A percentile compares a stretch with the other conserved stretches of the same genome.
Conservation (phyloP, 768 basidiomycete species). For the Symmetrospora coprosmae region DNA sequence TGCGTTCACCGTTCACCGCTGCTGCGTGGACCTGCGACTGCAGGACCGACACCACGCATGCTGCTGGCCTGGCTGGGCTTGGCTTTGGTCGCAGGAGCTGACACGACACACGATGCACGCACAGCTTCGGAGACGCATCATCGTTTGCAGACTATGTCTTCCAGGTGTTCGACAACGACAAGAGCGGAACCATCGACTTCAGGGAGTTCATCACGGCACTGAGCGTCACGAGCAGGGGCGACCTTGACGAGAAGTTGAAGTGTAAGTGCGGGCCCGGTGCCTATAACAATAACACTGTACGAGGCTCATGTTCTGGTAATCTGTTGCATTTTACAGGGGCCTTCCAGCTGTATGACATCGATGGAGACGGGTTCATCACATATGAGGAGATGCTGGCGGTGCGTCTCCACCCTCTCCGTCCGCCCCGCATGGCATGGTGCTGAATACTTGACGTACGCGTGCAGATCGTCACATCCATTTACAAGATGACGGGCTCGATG, state of each 20-base stretch:
- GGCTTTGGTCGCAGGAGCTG: not conserved
- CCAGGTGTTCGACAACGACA: conserved; percentile 64
- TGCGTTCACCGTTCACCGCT: not conserved
- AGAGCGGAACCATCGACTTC: conserved; percentile 95
- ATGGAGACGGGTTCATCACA: conserved; percentile 93
- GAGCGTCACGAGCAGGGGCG: conserved; percentile 81
- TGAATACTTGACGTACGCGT: not conserved
- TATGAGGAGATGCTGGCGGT: conserved; percentile 87
- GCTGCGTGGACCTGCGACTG: not conserved
- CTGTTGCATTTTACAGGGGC: conserved; percentile 74
- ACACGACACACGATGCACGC: not conserved
- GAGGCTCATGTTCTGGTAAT: too few species aligned
- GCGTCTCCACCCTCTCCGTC: not conserved
- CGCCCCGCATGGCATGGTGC: not conserved
- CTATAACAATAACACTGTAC: too few species aligned
- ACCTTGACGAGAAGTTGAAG: conserved; percentile 92
- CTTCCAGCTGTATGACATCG: conserved; percentile 97
- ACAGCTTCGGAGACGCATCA: conserved; percentile 72
- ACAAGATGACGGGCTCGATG: conserved; percentile 99
- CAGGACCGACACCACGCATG: not conserved
- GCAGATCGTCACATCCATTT: conserved; percentile 91
- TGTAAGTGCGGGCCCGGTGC: conserved; percentile 47
- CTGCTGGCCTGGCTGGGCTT: not conserved
- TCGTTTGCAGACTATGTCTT: conserved; percentile 98
- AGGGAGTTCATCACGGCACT: conserved; percentile 98